phyloP scores from a whole-genome alignment of 2,329 filamentous ascomycete species.

The Phaeoacremonium minimum region DNA sequence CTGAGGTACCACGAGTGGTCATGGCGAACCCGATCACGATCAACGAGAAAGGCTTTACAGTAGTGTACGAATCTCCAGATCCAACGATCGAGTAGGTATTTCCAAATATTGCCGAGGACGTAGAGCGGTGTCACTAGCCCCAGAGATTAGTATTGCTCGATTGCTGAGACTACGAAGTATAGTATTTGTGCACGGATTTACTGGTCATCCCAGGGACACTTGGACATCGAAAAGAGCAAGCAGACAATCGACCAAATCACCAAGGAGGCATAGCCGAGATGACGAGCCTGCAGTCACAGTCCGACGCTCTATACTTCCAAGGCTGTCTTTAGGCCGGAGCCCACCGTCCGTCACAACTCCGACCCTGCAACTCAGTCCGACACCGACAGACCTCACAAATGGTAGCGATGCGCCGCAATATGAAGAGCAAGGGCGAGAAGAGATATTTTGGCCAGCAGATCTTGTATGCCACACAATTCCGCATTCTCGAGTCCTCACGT shows the following conservation, averaged over 20 bases:
- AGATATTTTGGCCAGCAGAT: constrained; percentile 18
- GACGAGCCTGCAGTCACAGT: neutral
- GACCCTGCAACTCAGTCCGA: neutral
- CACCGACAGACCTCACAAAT: neutral
- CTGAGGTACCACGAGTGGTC: neutral
- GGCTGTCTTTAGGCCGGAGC: neutral
- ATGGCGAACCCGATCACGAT: neutral
- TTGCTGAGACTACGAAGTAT: neutral
- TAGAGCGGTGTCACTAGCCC: too few species aligned
- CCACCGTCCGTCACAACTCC: neutral
- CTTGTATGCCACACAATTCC: constrained; percentile 15
- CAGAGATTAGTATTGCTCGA: neutral
- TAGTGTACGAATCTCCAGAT: neutral
- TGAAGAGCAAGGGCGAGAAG: constrained; percentile 1
- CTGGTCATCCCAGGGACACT: neutral
- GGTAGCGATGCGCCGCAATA: neutral
- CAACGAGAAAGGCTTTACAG: neutral
- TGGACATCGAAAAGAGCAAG: neutral
- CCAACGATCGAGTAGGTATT: neutral
- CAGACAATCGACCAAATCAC: neutral
- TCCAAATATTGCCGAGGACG: neutral
- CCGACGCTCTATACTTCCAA: neutral
- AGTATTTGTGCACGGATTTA: neutral
- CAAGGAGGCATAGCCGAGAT: neutral
- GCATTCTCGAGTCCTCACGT: constrained; percentile 19